Evolutionary conservation across 352 stramenopile species (phyloP).

Genomic region (Globisporangium cederbergense): DNA sequence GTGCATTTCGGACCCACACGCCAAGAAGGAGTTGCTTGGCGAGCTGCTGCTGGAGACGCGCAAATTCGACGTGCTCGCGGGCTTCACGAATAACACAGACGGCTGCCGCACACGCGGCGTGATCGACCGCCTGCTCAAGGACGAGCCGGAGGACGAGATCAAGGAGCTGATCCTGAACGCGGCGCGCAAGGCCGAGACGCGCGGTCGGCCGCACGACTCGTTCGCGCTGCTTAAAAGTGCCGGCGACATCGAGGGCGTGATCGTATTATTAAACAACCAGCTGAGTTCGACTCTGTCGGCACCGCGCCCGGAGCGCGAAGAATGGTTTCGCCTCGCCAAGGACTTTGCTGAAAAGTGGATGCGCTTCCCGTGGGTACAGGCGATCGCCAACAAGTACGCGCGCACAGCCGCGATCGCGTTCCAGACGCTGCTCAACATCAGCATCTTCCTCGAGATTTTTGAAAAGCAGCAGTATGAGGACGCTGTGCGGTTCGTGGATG

Average conservation of each 20-base stretch:
- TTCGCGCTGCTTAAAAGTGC: constrained; percentile 78
- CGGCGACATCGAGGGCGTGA: constrained; percentile 70
- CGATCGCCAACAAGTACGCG: constrained; percentile 67
- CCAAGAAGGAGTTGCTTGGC: constrained; percentile 67
- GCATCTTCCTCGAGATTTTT: constrained; percentile 83
- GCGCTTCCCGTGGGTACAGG: constrained; percentile 79
- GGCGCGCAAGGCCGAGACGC: constrained; percentile 70
- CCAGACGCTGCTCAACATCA: constrained; percentile 84
- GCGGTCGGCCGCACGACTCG: constrained; percentile 66
- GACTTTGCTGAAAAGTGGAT: constrained; percentile 87
- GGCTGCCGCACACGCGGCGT: constrained; percentile 75
- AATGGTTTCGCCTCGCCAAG: constrained; percentile 81
- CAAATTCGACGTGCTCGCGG: constrained; percentile 75
- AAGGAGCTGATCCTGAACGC: constrained; percentile 71
- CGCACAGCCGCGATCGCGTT: constrained; percentile 70
- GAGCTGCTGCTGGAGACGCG: constrained; percentile 79
- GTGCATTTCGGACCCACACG: constrained; percentile 54
- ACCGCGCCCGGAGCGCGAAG: constrained; percentile 56
- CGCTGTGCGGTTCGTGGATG: constrained; percentile 80
- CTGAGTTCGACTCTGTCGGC: constrained; percentile 60
- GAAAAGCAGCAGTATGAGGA: constrained; percentile 82
- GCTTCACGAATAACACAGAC: constrained; percentile 80
- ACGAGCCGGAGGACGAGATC: constrained; percentile 71
- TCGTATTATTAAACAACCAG: constrained; percentile 74
- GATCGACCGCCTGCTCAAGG: constrained; percentile 68